phyloP scores from a whole-genome alignment of 129 eudicot species.

The Smallanthus sonchifolius region DNA sequence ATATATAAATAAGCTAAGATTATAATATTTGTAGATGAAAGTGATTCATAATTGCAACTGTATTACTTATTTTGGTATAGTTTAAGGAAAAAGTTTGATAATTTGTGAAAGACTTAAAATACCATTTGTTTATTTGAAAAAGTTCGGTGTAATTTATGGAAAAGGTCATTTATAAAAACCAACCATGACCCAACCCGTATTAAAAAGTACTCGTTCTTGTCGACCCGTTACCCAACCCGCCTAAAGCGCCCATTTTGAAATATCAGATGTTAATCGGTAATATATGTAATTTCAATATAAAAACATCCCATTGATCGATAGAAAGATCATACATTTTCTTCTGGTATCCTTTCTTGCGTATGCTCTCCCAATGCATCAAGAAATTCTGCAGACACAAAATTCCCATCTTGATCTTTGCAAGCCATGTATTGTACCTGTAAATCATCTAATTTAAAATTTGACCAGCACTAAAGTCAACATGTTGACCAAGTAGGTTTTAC shows the following conservation, averaged over 20 bases:
- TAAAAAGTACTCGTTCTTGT: not conserved
- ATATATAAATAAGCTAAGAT: slow-evolving; percentile 5
- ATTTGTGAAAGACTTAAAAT: not conserved
- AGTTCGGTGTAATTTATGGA: not conserved
- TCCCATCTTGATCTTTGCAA: slow-evolving; percentile 72
- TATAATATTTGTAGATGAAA: not conserved
- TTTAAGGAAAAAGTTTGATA: not conserved
- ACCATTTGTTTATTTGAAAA: not conserved
- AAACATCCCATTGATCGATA: not conserved
- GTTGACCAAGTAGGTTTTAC: slow-evolving; percentile 29
- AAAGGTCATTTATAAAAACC: not conserved
- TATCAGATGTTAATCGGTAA: not conserved
- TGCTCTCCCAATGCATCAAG: slow-evolving; percentile 38
- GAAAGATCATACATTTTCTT: slow-evolving; percentile 54
- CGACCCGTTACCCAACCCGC: not conserved
- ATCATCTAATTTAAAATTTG: slow-evolving; percentile 15
- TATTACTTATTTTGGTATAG: not conserved
- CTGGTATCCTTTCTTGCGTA: slow-evolving; percentile 71
- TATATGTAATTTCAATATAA: not conserved
- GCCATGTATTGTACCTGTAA: slow-evolving; percentile 87
- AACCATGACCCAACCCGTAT: not conserved
- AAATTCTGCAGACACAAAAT: slow-evolving; percentile 75
- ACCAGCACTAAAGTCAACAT: not conserved
- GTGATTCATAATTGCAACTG: not conserved
- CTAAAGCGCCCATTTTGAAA: not conserved